These are phyloP conservation scores for Lichtheimia ornata DNA, from an alignment of 371 early-diverging fungal genomes.

Conservation along the genomic window DNA sequence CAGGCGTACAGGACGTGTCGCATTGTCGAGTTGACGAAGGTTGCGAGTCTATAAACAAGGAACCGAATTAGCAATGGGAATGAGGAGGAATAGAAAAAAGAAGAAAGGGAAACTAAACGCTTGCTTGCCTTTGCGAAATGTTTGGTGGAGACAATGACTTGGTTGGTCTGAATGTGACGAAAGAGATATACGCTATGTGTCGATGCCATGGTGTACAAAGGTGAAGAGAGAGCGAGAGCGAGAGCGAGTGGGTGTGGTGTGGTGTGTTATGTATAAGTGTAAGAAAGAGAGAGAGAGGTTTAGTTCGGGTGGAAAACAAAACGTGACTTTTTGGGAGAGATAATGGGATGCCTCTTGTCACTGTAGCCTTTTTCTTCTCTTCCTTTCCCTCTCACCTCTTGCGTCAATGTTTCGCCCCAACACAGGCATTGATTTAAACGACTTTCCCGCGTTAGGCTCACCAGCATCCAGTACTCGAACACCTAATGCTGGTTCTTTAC, in stretches of 20 bases:
- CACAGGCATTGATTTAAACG: conserved; percentile 49
- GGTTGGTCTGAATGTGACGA: conserved; percentile 64
- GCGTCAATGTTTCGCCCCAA: conserved; percentile 43
- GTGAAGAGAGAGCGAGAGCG: background rate
- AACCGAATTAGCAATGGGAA: too few species aligned
- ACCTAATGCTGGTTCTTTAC: conserved; percentile 20
- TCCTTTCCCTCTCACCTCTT: background rate
- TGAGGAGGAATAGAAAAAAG: too few species aligned
- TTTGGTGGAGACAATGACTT: conserved; percentile 55
- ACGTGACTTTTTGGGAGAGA: background rate
- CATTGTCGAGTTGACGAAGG: conserved; percentile 40
- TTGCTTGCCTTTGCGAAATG: conserved; percentile 44
- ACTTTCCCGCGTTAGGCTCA: conserved; percentile 52
- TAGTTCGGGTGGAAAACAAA: background rate
- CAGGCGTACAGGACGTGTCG: conserved; percentile 43
- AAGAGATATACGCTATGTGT: conserved; percentile 52
- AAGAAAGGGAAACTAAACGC: too few species aligned
- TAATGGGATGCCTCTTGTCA: background rate
- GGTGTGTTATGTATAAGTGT: too few species aligned
- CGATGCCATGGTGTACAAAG: background rate
- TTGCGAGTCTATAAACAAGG: conserved; percentile 35
- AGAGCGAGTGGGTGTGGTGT: background rate
- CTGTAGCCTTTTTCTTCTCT: conserved; percentile 8
- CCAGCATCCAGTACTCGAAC: conserved; percentile 34
- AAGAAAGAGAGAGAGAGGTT: too few species aligned